A percentile compares a stretch with the other conserved stretches of the same genome.
Evolutionary conservation across 1,284 basidiomycete genomes (phyloP).

Genomic region (Ustilago sp.): DNA sequence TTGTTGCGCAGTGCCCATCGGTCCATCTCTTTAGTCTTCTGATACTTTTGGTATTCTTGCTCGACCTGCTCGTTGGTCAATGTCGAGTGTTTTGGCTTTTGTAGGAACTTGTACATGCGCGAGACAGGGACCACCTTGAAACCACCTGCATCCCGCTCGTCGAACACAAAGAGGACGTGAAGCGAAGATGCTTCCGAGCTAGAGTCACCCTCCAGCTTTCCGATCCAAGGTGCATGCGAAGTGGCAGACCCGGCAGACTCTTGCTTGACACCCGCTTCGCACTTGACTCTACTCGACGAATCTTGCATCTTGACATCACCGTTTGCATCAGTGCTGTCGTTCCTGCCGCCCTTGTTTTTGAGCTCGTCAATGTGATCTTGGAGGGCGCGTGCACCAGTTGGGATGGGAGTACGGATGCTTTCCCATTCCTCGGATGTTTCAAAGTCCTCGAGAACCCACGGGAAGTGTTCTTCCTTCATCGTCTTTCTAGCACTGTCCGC

Average conservation of each 20-base stretch:
- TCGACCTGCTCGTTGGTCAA: slow-evolving; percentile 61
- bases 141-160: slow-evolving; percentile 64
- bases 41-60: slow-evolving; percentile 54
- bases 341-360: slow-evolving; percentile 24
- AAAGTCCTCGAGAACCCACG: slow-evolving; percentile 69
- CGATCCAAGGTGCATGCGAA: slow-evolving; percentile 67
- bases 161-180: slow-evolving; percentile 68
- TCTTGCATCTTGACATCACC: slow-evolving; percentile 38
- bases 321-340: slow-evolving; percentile 21
- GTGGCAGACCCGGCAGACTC: slow-evolving; percentile 28
- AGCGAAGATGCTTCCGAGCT: slow-evolving; percentile 57
- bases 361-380: slow-evolving; percentile 48
- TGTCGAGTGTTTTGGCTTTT: slow-evolving; percentile 61
- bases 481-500: slow-evolving; percentile 62
- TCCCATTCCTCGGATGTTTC: slow-evolving; percentile 68
- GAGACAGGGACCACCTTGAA: slow-evolving; percentile 67
- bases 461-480: slow-evolving; percentile 65
- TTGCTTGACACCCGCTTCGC: slow-evolving; percentile 33
- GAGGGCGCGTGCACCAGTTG: slow-evolving; percentile 57
- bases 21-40: slow-evolving; percentile 56
- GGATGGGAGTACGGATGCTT: slow-evolving; percentile 53
- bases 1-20: slow-evolving; percentile 54
- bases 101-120: slow-evolving; percentile 67
- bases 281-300: slow-evolving; percentile 23
- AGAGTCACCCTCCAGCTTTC: slow-evolving; percentile 67